A percentile compares a stretch with the other conserved stretches of the same genome.
Evolutionary conservation across 2,329 filamentous ascomycete species (phyloP).

Genomic region (Fusarium sp.): DNA sequence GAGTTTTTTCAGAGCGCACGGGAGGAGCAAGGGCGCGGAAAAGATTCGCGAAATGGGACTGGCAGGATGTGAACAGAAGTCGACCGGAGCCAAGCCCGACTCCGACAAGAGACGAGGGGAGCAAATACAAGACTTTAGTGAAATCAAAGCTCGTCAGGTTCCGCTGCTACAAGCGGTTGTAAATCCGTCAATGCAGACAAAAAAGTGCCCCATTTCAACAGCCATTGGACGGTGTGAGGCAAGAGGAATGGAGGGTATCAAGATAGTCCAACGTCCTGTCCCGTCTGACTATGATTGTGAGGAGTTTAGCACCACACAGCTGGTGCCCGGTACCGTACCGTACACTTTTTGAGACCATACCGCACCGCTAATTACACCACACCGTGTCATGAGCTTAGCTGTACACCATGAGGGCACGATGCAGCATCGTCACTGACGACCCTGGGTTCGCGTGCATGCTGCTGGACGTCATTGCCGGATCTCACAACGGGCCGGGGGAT

Average conservation of each 20-base stretch:
- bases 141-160: constrained; percentile 39
- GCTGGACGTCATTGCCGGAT: constrained; percentile 39
- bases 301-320: constrained; percentile 38
- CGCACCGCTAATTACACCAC: constrained; percentile 29
- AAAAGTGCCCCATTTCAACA: constrained; percentile 20
- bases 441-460: constrained; percentile 28
- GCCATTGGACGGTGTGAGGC: constrained; percentile 36
- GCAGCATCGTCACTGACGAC: constrained; percentile 24
- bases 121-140: constrained; percentile 44
- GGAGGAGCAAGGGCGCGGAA: constrained; percentile 46
- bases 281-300: constrained; percentile 32
- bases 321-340: constrained; percentile 29
- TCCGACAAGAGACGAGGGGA: constrained; percentile 48
- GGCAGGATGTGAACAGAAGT: constrained; percentile 49
- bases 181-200: constrained; percentile 38
- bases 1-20: constrained; percentile 43
- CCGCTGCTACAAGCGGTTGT: constrained; percentile 38
- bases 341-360: constrained; percentile 18
- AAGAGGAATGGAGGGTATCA: constrained; percentile 45
- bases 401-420: constrained; percentile 10
- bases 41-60: constrained; percentile 49
- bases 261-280: constrained; percentile 37
- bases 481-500: constrained; percentile 39
- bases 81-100: constrained; percentile 49
- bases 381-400: constrained; percentile 33